A percentile compares a stretch with the other conserved stretches of the same genome.
phyloP scores from a whole-genome alignment of 2,329 filamentous ascomycete genomes.

The Trematosphaeria pertusa region DNA sequence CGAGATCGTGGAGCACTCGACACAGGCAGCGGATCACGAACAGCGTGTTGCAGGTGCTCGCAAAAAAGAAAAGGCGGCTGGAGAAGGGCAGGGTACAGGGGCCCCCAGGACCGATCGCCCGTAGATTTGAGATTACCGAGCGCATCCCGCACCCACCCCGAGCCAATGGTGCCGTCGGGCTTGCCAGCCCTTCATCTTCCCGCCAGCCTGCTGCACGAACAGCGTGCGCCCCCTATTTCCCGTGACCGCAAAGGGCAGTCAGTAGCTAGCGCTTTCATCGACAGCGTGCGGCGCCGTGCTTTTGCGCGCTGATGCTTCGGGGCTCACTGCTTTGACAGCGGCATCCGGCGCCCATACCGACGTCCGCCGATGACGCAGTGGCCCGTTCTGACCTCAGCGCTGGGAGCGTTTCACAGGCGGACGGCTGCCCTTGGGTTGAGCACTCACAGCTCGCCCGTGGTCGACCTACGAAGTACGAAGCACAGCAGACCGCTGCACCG shows the following conservation, averaged over 20 bases:
- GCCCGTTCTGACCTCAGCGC: conserved; percentile 20
- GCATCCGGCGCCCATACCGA: conserved; percentile 28
- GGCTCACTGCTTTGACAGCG: conserved; percentile 33
- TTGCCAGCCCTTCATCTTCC: conserved; percentile 33
- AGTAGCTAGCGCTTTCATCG: conserved; percentile 18
- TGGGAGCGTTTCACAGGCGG: too few relatives aligned
- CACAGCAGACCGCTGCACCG: too few relatives aligned
- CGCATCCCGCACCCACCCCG: conserved; percentile 31
- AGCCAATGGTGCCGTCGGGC: conserved; percentile 33
- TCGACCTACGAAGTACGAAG: too few relatives aligned
- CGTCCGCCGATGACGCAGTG: conserved; percentile 23
- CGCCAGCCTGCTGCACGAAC: conserved; percentile 26
- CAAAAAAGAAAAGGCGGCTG: conserved; percentile 15
- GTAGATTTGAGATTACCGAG: conserved; percentile 47
- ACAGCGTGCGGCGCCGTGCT: conserved; percentile 10
- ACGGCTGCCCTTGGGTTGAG: too few relatives aligned
- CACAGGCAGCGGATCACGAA: too few relatives aligned
- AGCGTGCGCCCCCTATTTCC: conserved; percentile 22
- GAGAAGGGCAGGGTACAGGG: conserved; percentile 23
- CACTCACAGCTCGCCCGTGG: too few relatives aligned
- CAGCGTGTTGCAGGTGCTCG: conserved; percentile 8
- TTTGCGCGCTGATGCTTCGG: conserved; percentile 15
- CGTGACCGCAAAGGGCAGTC: conserved; percentile 20
- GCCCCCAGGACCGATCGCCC: conserved; percentile 33
- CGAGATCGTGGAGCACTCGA: too few relatives aligned